Base-by-base conservation (phyloP, 441 rosid genomes). In the Lepidium campestre region DNA sequence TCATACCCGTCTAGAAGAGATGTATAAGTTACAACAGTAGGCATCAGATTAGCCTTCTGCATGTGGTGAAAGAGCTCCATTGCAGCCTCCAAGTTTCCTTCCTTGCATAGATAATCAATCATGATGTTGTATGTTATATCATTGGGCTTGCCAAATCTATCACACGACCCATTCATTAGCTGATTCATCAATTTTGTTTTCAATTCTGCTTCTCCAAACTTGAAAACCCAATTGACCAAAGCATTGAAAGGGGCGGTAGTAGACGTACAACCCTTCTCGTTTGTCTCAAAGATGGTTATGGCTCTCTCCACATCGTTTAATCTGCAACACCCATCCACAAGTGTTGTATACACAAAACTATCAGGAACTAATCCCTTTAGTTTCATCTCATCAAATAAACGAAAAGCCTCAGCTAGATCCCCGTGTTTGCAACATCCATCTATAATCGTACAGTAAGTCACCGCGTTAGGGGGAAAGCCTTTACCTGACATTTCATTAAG, bases 381-480 rank as follows among this genome's bases (percentile, higher is more conserved):
- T 44, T 54, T 54, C 91, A 86, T 86, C 78, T 82, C 81, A 44
- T 86, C 81, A 49, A 80, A 64, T 52, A 86, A 78, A 53, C 18
- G 65, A 62, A 83, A 86, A 10, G 88, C 91, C 78, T 76, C 78
- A 0, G 22, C 42, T 67, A 86, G 69, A 71, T 79, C 77, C 55
- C 86, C 83, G 35, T 73, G 66, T 75, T 86, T 86, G 82, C 85
- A 82, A 55, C 78, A 82, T 61, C 85, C 86, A 68, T 82, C 85
- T 41, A 86, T 86, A 35, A 86, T 76, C 39, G 81, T 80, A 62
- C 83, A 66, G 62, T 86, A 86, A 6, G 84, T 82, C 65, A 80
- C 85, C 18, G 41, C 66, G 45, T 78, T 80, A 6, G 78, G 86
- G 37, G 74, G 70, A 47, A 83, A 73, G 57, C 81, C 86, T 62